These are phyloP conservation scores for Adiantum capillusveneris DNA, from an alignment of 75 land plant species.

Conservation along the genomic window DNA sequence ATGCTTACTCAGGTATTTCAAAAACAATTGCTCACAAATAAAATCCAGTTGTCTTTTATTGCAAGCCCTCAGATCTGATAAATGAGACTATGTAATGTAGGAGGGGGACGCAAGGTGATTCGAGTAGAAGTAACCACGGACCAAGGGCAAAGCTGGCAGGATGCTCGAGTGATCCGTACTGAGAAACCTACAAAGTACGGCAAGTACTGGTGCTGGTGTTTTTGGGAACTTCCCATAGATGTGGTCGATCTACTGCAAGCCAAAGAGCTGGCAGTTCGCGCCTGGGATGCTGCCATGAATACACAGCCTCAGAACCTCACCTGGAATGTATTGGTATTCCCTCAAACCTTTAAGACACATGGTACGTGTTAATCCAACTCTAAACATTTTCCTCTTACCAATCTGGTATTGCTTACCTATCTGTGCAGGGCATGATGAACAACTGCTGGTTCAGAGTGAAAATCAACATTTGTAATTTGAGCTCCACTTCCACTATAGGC, in stretches of 20 bases:
- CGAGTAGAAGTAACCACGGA: conserved; percentile 80
- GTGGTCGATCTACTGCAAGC: conserved; percentile 57
- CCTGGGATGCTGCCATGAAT: conserved; percentile 91
- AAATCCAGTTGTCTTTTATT: no score
- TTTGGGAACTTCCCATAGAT: conserved; percentile 82
- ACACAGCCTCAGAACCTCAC: conserved; percentile 88
- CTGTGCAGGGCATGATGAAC: conserved; percentile 94
- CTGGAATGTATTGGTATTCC: conserved; percentile 83
- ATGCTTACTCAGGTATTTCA: conserved; percentile 83
- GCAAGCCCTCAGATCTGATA: neutral
- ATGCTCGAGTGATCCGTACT: conserved; percentile 48
- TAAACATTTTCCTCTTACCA: neutral
- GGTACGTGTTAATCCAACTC: neutral
- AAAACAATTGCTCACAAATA: neutral
- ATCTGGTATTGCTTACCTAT: neutral
- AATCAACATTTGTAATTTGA: conserved; percentile 53
- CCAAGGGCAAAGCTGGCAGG: conserved; percentile 72
- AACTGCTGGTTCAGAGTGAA: conserved; percentile 95
- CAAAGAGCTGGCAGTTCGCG: conserved; percentile 88
- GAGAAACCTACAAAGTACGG: conserved; percentile 84
- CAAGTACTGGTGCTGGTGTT: conserved; percentile 97
- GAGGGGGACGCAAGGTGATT: conserved; percentile 90
- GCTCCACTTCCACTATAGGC: conserved; percentile 41
- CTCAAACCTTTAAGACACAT: neutral
- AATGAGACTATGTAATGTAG: no score